These are phyloP conservation scores for Schizochytrium sp. DNA, from an alignment of 108 stramenopile genomes.

Conservation along the genomic window DNA sequence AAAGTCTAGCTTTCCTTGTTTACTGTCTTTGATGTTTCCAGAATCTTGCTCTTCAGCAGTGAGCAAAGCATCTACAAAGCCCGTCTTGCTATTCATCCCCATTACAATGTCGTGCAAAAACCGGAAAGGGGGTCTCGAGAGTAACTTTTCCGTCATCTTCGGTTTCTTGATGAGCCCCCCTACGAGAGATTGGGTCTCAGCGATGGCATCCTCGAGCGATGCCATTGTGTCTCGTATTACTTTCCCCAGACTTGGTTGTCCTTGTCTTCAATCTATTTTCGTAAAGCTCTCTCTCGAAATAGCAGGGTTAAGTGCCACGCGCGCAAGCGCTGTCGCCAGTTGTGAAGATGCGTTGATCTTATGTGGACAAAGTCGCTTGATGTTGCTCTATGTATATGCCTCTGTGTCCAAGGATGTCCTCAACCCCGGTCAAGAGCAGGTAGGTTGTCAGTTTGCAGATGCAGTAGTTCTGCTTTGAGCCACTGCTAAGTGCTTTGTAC, in stretches of 20 bases:
- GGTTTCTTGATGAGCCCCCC: constrained; percentile 52
- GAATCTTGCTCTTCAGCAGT: constrained; percentile 59
- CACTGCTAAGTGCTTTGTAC: too few species aligned
- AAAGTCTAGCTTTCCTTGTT: constrained; percentile 63
- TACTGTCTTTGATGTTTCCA: constrained; percentile 59
- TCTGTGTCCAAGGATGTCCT: too few species aligned
- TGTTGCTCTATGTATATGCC: too few species aligned
- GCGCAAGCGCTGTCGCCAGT: too few species aligned
- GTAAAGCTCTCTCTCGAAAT: not conserved
- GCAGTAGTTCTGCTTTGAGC: too few species aligned
- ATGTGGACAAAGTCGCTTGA: too few species aligned
- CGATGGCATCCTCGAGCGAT: constrained; percentile 23
- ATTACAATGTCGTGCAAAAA: constrained; percentile 65
- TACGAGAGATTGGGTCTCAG: not conserved
- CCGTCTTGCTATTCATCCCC: constrained; percentile 58
- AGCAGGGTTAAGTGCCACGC: too few species aligned
- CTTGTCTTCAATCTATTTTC: not conserved
- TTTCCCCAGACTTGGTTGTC: not conserved
- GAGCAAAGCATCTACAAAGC: constrained; percentile 63
- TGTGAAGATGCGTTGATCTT: too few species aligned
- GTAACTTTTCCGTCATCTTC: constrained; percentile 60
- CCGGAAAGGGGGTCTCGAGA: constrained; percentile 62
- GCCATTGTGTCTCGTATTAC: not conserved
- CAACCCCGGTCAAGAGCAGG: too few species aligned
- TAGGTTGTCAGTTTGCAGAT: too few species aligned